phyloP scores from a whole-genome alignment of 1,139 yeast genomes.

The Suhomyces yuchorum region DNA sequence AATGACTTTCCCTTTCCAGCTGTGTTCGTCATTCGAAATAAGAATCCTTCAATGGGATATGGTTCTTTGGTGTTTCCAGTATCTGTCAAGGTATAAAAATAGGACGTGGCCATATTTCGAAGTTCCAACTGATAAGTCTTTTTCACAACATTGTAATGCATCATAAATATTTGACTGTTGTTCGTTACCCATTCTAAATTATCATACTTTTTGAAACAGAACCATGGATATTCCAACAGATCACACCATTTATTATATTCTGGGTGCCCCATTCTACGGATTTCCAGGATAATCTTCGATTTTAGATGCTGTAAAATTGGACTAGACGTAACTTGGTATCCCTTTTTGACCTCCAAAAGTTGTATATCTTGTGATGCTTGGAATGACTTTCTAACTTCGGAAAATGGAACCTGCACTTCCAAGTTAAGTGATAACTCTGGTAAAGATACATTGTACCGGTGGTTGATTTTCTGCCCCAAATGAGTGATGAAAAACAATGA shows the following conservation, averaged over 20 bases:
- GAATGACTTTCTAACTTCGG: slow-evolving; percentile 22
- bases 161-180: slow-evolving; percentile 46
- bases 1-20: slow-evolving; percentile 45
- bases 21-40: slow-evolving; percentile 58
- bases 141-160: slow-evolving; percentile 32
- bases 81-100: slow-evolving; percentile 10
- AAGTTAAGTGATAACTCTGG: slow-evolving; percentile 55
- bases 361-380: slow-evolving; percentile 10
- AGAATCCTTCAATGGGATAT: slow-evolving; percentile 72
- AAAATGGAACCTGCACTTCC: slow-evolving; percentile 42
- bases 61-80: slow-evolving; percentile 50
- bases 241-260: slow-evolving; percentile 23
- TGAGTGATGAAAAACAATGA: slow-evolving; percentile 66
- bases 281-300: slow-evolving; percentile 23
- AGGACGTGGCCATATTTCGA: slow-evolving; percentile 34
- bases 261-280: slow-evolving; percentile 11
- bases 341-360: slow-evolving; percentile 24
- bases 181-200: slow-evolving; percentile 74
- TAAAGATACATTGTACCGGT: slow-evolving; percentile 41
- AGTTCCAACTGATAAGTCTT: slow-evolving; percentile 51
- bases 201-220: slow-evolving; percentile 69
- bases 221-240: slow-evolving; percentile 39
- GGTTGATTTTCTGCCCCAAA: slow-evolving; percentile 31
- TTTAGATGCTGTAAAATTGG: slow-evolving; percentile 39
- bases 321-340: slow-evolving; percentile 38